Base-by-base conservation (phyloP, 805 yeast genomes). In the Brettanomyces anomalus region DNA sequence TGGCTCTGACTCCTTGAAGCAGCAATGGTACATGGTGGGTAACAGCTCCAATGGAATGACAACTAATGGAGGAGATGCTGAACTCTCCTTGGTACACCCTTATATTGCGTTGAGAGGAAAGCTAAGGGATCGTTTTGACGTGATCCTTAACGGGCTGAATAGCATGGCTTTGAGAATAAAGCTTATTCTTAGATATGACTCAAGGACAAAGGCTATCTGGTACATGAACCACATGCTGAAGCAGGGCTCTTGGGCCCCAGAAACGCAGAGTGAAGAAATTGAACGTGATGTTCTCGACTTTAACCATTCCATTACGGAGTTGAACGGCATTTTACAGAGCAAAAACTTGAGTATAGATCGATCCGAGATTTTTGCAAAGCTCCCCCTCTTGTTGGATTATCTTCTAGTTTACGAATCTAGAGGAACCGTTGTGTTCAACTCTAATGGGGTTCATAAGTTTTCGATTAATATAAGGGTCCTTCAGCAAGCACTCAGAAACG, bases 401-500 rank as follows among this genome's bases (percentile, higher is more conserved):
- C 18, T 40, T 17, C 37, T 40, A 10, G 71, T 83, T 4, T 58
- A 58, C 28, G 81, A 78, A 17, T 72, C 84, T 4, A 64, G 64
- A 20, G 60, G 71, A 42, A 65, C 84, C 7, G 58, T 59, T 17
- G 68, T 66, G 39, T 64, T 81, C 51, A 81, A 79, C 56, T 61
- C 62, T 16, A 69, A 72, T 46, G 89, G 90, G 30, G 67, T 81
- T 43, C 71, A 74, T 50, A 72, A 75, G 49, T 63, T 83, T 46
- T 62, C 76, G 45, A 65, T 77, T 50, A 82, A 82, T 55, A 75
- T 83, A 17, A 67, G 77, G 41, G 78, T 82, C 1, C 60, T 82
- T 36, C 87, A 80, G 60, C 89, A 82, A 56, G 74, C 79, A 72
- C 67, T 83, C 43, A 70, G 83, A 46, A 76, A 74, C 46, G 68